phyloP scores from a whole-genome alignment of 2,329 filamentous ascomycete genomes.

The Pseudogymnoascus sp. region DNA sequence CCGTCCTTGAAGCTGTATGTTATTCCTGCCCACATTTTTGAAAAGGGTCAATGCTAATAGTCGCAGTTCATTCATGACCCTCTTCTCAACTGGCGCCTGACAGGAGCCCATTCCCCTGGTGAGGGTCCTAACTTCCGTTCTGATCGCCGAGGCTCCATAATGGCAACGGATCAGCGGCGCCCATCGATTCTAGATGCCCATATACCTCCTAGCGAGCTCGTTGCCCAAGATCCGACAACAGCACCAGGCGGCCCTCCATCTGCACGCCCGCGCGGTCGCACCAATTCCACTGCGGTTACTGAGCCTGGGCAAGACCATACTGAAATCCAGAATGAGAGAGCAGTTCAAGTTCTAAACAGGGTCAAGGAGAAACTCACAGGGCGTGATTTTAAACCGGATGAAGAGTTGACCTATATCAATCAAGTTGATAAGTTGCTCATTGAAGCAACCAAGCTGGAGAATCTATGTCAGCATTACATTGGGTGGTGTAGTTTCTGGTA shows the following conservation, averaged over 20 bases:
- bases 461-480: constrained; percentile 97
- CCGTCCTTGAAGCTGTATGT: constrained; percentile 91
- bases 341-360: constrained; percentile 80
- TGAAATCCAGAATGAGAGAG: constrained; percentile 88
- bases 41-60: constrained; percentile 20
- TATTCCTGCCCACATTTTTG: not conserved
- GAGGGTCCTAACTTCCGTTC: constrained; percentile 58
- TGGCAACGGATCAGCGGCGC: constrained; percentile 38
- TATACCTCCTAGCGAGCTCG: constrained; percentile 49
- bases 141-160: constrained; percentile 47
- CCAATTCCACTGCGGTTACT: constrained; percentile 47
- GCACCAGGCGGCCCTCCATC: constrained; percentile 39
- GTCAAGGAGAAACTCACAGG: constrained; percentile 96
- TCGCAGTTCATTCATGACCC: constrained; percentile 94
- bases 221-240: constrained; percentile 34
- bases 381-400: constrained; percentile 76
- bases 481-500: constrained; percentile 99
- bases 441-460: constrained; percentile 94
- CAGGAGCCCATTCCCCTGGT: constrained; percentile 50
- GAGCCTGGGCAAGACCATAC: constrained; percentile 36
- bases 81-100: constrained; percentile 93
- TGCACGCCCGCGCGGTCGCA: constrained; percentile 46
- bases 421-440: constrained; percentile 94
- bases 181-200: constrained; percentile 62
- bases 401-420: constrained; percentile 74